A percentile compares a stretch with the other conserved stretches of the same genome.
phyloP scores from a whole-genome alignment of 805 yeast genomes.

The Candida khao-thaluensis region DNA sequence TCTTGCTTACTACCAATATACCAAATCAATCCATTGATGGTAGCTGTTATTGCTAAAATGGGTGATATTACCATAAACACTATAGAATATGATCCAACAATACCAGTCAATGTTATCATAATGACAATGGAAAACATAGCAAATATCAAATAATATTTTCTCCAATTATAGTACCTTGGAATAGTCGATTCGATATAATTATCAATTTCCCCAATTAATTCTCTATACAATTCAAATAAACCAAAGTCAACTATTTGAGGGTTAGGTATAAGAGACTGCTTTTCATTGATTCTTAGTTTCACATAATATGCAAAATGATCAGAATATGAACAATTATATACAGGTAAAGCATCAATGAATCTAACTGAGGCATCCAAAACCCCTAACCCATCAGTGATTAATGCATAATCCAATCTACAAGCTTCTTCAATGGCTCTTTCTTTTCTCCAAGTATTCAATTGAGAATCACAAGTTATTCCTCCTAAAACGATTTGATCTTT shows the following conservation, averaged over 20 bases:
- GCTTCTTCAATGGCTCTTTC: conserved; percentile 61
- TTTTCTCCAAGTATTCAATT: conserved; percentile 82
- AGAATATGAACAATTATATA: conserved; percentile 63
- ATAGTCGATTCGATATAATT: conserved; percentile 52
- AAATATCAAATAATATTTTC: conserved; percentile 60
- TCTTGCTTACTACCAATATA: conserved; percentile 80
- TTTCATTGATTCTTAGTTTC: conserved; percentile 23
- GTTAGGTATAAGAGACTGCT: conserved; percentile 3
- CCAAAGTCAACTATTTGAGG: conserved; percentile 7
- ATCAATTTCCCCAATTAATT: conserved; percentile 17
- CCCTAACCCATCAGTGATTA: conserved; percentile 58
- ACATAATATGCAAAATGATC: conserved; percentile 85
- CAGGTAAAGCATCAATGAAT: conserved; percentile 68
- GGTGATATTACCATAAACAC: conserved; percentile 58
- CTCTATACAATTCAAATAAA: conserved; percentile 6
- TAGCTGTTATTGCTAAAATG: conserved; percentile 62
- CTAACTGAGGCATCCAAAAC: conserved; percentile 66
- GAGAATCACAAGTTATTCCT: conserved; percentile 89
- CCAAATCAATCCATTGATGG: conserved; percentile 74
- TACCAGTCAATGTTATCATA: conserved; percentile 42
- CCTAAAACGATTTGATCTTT: conserved; percentile 62
- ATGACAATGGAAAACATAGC: conserved; percentile 37
- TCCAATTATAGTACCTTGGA: conserved; percentile 60
- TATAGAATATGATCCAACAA: conserved; percentile 34
- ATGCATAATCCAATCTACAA: conserved; percentile 85